Conservation (phyloP, 805 yeast species). For the Lipomyces japonicus region DNA sequence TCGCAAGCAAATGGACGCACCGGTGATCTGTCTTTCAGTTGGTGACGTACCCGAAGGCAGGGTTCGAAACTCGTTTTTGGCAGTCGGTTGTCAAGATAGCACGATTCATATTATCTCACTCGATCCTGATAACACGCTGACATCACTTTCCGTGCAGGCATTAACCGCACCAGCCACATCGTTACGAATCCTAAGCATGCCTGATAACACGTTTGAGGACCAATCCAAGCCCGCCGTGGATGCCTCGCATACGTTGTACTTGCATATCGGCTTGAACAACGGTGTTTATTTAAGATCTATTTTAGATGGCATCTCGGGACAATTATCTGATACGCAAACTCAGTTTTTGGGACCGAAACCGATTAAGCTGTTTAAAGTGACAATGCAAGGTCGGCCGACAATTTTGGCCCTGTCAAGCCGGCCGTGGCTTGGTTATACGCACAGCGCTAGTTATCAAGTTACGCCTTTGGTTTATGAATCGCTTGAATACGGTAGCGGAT, state of each 20-base stretch:
- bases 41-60: slow-evolving; percentile 51
- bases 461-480: slow-evolving; percentile 47
- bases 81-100: slow-evolving; percentile 68
- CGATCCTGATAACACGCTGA: slow-evolving; percentile 56
- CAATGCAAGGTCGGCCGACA: slow-evolving; percentile 36
- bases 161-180: slow-evolving; percentile 51
- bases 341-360: slow-evolving; percentile 71
- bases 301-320: slow-evolving; percentile 58
- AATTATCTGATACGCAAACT: slow-evolving; percentile 58
- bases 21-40: slow-evolving; percentile 45
- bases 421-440: slow-evolving; percentile 53
- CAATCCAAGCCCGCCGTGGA: slow-evolving; percentile 22
- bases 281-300: slow-evolving; percentile 71
- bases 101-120: slow-evolving; percentile 66
- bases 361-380: slow-evolving; percentile 47
- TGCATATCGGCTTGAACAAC: slow-evolving; percentile 78
- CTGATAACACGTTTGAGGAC: slow-evolving; percentile 20
- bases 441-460: slow-evolving; percentile 39
- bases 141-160: slow-evolving; percentile 60
- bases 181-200: slow-evolving; percentile 39
- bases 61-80: slow-evolving; percentile 53
- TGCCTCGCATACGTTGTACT: slow-evolving; percentile 34
- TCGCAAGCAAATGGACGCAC: slow-evolving; percentile 50
- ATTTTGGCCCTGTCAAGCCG: slow-evolving; percentile 52
- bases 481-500: slow-evolving; percentile 47